Conservation (phyloP, 495 filamentous ascomycete genomes). For the Daldinia concentrica region DNA sequence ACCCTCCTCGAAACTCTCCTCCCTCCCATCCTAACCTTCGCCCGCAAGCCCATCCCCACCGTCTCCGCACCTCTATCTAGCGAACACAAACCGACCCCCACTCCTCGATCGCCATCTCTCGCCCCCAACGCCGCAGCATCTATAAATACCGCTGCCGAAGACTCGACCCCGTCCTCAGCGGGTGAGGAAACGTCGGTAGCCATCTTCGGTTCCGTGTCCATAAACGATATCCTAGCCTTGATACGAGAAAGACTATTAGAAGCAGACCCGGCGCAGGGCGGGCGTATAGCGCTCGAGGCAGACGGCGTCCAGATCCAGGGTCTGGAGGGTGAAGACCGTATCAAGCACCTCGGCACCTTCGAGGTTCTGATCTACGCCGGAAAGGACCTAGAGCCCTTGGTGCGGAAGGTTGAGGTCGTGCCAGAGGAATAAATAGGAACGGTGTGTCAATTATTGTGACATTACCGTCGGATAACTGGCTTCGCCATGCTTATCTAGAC, state of each 20-base stretch:
- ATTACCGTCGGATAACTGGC: background rate
- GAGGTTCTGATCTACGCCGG: constrained; percentile 46
- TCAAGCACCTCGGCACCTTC: constrained; percentile 54
- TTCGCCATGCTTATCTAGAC: background rate
- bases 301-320: constrained; percentile 47
- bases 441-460: background rate
- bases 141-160: background rate
- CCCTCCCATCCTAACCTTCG: constrained; percentile 89
- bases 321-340: constrained; percentile 47
- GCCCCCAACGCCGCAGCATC: constrained; percentile 39
- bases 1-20: constrained; percentile 95
- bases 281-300: constrained; percentile 46
- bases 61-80: constrained; percentile 6
- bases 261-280: constrained; percentile 43
- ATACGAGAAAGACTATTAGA: constrained; percentile 45
- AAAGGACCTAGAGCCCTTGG: constrained; percentile 41
- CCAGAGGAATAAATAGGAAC: constrained; percentile 32
- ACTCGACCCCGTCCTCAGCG: background rate
- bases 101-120: constrained; percentile 37
- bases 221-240: constrained; percentile 45
- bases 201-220: constrained; percentile 57
- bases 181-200: constrained; percentile 2
- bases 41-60: constrained; percentile 63
- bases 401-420: constrained; percentile 47
- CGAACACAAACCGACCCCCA: constrained; percentile 1